phyloP scores from a whole-genome alignment of 164 flowering plant species.

The Chimonanthus salicifolius region DNA sequence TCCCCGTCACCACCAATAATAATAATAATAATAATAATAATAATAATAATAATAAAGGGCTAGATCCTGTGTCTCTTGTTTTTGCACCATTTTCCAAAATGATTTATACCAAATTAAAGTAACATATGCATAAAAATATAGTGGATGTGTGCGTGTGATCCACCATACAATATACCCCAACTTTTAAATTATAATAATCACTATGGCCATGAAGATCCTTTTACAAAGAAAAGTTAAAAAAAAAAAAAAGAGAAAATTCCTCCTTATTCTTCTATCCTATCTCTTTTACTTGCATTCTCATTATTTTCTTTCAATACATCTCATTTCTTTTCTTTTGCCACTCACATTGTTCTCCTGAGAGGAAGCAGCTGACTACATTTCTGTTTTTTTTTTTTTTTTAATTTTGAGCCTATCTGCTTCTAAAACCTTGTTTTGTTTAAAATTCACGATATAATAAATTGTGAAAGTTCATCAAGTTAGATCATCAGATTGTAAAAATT shows the following conservation, averaged over 20 bases:
- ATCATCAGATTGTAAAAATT: no score
- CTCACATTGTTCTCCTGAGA: background rate
- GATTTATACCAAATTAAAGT: background rate
- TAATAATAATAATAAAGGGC: background rate
- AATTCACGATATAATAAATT: background rate
- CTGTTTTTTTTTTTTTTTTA: no score
- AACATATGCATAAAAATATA: background rate
- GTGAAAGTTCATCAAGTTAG: no score
- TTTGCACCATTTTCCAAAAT: background rate
- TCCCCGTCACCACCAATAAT: background rate
- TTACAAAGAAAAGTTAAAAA: no score
- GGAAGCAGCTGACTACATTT: background rate
- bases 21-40: no score
- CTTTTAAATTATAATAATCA: no score
- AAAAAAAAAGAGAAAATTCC: background rate
- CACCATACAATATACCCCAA: background rate
- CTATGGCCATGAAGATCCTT: background rate
- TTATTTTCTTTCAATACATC: background rate
- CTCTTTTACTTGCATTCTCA: background rate
- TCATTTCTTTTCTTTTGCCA: background rate
- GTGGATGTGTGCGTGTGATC: background rate
- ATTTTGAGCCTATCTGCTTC: background rate
- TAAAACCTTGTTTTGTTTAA: no score
- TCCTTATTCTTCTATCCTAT: background rate
- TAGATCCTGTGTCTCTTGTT: background rate